Evolutionary conservation across 2,329 filamentous ascomycete species (phyloP).

Genomic region (Coleophoma cylindrospora): DNA sequence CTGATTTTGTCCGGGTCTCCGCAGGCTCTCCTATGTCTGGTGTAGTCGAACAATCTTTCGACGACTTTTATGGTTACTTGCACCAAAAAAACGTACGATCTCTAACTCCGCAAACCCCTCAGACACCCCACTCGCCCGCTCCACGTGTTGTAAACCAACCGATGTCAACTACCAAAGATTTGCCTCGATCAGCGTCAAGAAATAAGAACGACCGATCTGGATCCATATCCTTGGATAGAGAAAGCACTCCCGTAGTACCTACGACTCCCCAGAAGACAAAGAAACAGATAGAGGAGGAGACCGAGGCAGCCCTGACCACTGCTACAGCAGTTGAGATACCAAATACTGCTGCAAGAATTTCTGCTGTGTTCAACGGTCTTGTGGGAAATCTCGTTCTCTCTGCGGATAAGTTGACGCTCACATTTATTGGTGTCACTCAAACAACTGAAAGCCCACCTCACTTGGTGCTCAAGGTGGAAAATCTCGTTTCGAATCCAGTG

Average conservation of each 20-base stretch:
- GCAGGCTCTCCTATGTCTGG: not conserved
- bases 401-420: conserved; percentile 13
- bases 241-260: not conserved
- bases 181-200: not conserved
- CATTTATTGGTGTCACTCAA: conserved; percentile 14
- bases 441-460: conserved; percentile 7
- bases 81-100: not conserved
- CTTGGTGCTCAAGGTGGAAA: conserved; percentile 11
- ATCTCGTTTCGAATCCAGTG: conserved; percentile 18
- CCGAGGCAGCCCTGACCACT: conserved; percentile 2
- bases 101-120: not conserved
- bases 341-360: conserved; percentile 10
- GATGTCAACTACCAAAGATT: not conserved
- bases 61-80: not conserved
- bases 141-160: not conserved
- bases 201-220: not conserved
- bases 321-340: conserved; percentile 11
- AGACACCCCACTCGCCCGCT: not conserved
- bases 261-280: not conserved
- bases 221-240: not conserved
- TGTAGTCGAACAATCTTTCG: not conserved
- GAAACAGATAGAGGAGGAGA: not conserved
- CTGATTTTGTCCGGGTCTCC: not conserved
- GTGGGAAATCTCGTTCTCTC: conserved; percentile 23
- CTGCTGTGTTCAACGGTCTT: conserved; percentile 13